Evolutionary conservation across 129 eudicot genomes (phyloP), one percentile per base, ranked within the genome.

Genomic region (Artemisia annua): DNA sequence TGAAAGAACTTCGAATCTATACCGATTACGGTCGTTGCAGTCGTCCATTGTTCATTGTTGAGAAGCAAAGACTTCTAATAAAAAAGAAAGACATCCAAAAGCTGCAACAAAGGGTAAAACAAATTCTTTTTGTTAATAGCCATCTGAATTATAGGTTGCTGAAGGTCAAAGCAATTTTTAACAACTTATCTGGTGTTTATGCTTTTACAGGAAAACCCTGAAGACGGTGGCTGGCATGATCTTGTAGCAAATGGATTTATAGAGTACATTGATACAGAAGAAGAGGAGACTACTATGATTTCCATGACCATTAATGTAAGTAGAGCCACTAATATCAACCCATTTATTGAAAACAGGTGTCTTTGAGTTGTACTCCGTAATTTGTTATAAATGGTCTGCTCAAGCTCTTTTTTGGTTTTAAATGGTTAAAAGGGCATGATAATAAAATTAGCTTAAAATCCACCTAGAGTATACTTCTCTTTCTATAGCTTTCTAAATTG

Each of bases 1-100:
- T 94, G 84, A 94, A 88, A 76, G 99, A 94, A 68, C 90, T 94
- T 62, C 80, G 99, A 1, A 90, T 94, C 30, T 94, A 94, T 73
- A 94, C 99, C 0, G 99, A 94, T 62, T 94, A 94, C 81, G 99
- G 99, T 17, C 92, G 94, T 22, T 94, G 99, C 83, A 94, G 97
- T 85, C 97, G 97, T 69, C 99, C 99, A 1, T 71, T 94, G 44
- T 94, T 94, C 69, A 94, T 94, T 65, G 98, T 94, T 75, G 96
- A 94, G 77, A 94, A 90, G 61, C 98, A 94, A 80, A 90, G 91
- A 78, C 93, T 94, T 7, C 80, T 94, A 12, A 90, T 94, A 2
- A 94, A 87, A 71, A 94, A 86, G 87, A 86, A 81, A 84, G 90
- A 94, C 59, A 94, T 94, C 51, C 87, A 72, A 73, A 89, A 86